Conservation (phyloP, 352 stramenopile genomes). For the Phytophthora palmivora region DNA sequence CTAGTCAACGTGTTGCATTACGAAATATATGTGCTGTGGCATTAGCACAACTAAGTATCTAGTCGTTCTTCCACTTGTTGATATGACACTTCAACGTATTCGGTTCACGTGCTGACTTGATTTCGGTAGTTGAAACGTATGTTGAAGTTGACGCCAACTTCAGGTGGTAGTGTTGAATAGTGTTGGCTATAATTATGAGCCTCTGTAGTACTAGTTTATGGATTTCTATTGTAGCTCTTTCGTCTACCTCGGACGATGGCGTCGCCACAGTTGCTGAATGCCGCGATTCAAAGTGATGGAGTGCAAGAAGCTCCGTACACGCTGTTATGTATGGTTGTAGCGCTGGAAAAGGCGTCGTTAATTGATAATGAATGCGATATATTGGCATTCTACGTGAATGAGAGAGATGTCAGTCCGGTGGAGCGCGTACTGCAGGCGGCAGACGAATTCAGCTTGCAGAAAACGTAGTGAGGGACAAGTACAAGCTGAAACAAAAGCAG, state of each 20-base stretch:
- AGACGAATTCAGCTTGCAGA: conserved; percentile 27
- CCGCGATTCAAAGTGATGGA: conserved; percentile 28
- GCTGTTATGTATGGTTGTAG: conserved; percentile 30
- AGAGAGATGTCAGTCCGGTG: conserved; percentile 22
- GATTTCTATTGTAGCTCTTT: not conserved
- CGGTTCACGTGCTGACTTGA: conserved; percentile 11
- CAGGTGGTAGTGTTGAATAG: conserved; percentile 1
- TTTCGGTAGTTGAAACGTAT: conserved; percentile 24
- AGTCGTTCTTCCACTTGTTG: not conserved
- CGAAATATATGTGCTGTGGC: conserved; percentile 49
- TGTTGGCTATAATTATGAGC: conserved; percentile 17
- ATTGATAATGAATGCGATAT: not conserved
- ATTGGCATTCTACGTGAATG: conserved; percentile 11
- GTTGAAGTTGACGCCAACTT: conserved; percentile 40
- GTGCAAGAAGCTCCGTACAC: conserved; percentile 31
- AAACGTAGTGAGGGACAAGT: not conserved
- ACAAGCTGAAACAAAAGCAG: not conserved
- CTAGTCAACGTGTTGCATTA: conserved; percentile 47
- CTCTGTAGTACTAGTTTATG: not conserved
- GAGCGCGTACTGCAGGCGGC: conserved; percentile 28
- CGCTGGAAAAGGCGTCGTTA: conserved; percentile 20
- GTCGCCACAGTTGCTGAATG: conserved; percentile 23
- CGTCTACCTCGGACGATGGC: conserved; percentile 20
- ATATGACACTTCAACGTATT: conserved; percentile 9
- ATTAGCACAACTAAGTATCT: conserved; percentile 14